These are phyloP conservation scores for Hibiscus syriacus DNA, from an alignment of 345 rosid genomes.

Conservation along the genomic window DNA sequence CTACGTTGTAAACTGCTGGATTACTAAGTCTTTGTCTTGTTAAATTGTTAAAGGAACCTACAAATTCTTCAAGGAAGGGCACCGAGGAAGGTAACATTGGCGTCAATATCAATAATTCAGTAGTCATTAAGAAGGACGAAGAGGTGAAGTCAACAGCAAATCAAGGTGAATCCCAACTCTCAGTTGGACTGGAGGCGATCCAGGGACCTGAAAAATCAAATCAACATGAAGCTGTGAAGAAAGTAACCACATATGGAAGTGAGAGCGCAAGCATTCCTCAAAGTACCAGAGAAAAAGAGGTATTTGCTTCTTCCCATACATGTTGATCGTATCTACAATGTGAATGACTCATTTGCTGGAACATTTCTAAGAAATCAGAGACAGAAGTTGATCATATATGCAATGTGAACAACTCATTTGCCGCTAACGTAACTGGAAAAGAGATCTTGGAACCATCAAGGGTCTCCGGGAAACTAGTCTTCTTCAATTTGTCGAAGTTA, in stretches of 20 bases:
- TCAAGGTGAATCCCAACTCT: conserved; percentile 6
- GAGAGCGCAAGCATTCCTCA: too few species aligned
- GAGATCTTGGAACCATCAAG: conserved; percentile 7
- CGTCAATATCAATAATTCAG: neutral
- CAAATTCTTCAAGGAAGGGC: conserved; percentile 5
- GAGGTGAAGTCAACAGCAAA: neutral
- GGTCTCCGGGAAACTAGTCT: neutral
- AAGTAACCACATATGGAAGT: too few species aligned
- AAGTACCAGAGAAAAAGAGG: too few species aligned
- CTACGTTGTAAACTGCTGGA: neutral
- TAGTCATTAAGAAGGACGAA: conserved; percentile 4
- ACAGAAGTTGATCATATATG: too few species aligned
- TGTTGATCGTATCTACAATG: too few species aligned
- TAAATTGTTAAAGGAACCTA: conserved; percentile 20
- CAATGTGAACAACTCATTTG: too few species aligned
- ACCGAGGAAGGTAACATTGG: conserved; percentile 4
- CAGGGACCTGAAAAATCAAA: conserved; percentile 3
- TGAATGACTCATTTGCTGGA: too few species aligned
- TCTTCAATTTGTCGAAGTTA: neutral
- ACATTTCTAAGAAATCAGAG: too few species aligned
- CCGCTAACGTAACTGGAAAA: too few species aligned
- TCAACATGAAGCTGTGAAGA: conserved; percentile 9
- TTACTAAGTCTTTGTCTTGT: conserved; percentile 2
- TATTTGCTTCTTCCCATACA: too few species aligned
- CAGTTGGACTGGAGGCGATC: neutral